These are phyloP conservation scores for Ensete ventricosum DNA, from an alignment of 176 grass and related monocot species.

Conservation along the genomic window DNA sequence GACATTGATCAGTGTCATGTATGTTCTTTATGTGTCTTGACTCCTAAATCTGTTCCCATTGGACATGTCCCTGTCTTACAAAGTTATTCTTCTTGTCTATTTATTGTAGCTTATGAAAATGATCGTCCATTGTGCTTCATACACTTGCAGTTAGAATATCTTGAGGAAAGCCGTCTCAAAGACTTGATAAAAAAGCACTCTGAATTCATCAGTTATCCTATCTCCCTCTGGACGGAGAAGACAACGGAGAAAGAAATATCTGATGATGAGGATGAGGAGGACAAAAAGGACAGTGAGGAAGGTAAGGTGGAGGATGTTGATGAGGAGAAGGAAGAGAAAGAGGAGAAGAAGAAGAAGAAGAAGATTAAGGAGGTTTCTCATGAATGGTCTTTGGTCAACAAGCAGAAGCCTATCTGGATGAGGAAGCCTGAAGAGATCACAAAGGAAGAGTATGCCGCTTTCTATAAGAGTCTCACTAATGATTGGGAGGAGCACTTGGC, in stretches of 20 bases:
- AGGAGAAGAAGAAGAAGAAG: not conserved
- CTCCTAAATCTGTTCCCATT: too few species aligned
- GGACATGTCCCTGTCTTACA: too few species aligned
- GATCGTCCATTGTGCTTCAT: too few species aligned
- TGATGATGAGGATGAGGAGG: not conserved
- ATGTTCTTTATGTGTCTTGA: too few species aligned
- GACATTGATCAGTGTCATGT: too few species aligned
- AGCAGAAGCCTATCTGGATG: constrained; percentile 5
- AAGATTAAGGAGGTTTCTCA: constrained; percentile 9
- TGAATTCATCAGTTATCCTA: constrained; percentile 6
- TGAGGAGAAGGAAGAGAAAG: constrained; percentile 1
- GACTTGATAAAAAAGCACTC: constrained; percentile 4
- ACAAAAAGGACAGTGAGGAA: not conserved
- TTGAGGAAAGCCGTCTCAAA: not conserved
- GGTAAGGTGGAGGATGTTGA: constrained; percentile 1
- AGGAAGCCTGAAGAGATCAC: constrained; percentile 1
- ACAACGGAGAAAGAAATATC: constrained; percentile 6
- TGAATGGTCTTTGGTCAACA: constrained; percentile 4
- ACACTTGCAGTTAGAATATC: not conserved
- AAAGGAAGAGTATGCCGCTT: constrained; percentile 2
- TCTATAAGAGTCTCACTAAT: constrained; percentile 5
- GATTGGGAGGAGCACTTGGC: constrained; percentile 2
- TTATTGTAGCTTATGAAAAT: too few species aligned
- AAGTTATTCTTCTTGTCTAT: too few species aligned
- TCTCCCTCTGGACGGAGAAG: not conserved